phyloP scores from a whole-genome alignment of 2,329 filamentous ascomycete species.

The Paracoccidioides lutzii region DNA sequence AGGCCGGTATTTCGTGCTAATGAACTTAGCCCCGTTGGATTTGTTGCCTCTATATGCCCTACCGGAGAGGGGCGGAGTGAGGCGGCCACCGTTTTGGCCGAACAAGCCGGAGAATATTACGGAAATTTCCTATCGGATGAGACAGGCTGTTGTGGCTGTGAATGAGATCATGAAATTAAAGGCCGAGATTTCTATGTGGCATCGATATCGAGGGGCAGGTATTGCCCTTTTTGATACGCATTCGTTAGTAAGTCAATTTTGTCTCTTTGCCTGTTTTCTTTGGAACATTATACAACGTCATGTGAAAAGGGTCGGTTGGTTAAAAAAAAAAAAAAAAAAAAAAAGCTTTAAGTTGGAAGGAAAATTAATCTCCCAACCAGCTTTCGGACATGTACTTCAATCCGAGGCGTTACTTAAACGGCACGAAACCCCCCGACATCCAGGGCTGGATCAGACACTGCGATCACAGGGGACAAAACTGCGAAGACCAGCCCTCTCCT shows the following conservation, averaged over 20 bases:
- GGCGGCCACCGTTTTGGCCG: constrained; percentile 35
- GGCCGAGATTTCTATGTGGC: constrained; percentile 30
- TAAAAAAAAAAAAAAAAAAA: neutral
- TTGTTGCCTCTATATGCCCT: constrained; percentile 54
- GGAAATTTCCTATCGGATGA: constrained; percentile 39
- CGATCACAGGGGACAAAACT: constrained; percentile 26
- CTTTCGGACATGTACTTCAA: constrained; percentile 52
- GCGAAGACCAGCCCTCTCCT: constrained; percentile 30
- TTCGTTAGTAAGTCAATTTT: constrained; percentile 33
- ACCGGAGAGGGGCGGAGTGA: constrained; percentile 33
- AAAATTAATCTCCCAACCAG: constrained; percentile 16
- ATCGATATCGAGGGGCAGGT: constrained; percentile 41
- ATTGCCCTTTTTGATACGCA: constrained; percentile 58
- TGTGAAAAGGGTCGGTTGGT: neutral
- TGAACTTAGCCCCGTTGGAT: constrained; percentile 57
- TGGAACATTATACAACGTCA: neutral
- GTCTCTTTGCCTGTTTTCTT: neutral
- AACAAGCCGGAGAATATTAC: constrained; percentile 40
- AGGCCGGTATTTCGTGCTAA: constrained; percentile 56
- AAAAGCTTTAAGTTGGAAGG: neutral
- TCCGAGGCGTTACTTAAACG: constrained; percentile 49
- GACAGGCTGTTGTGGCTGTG: constrained; percentile 37
- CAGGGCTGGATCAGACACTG: constrained; percentile 48
- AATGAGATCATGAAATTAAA: constrained; percentile 42
- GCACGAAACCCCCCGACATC: constrained; percentile 49